Percentiles rank a stretch among this genome's conserved stretches.
These are phyloP conservation scores for Apostasia ramifera DNA, from an alignment of 106 monocot species.

Conservation along the genomic window DNA sequence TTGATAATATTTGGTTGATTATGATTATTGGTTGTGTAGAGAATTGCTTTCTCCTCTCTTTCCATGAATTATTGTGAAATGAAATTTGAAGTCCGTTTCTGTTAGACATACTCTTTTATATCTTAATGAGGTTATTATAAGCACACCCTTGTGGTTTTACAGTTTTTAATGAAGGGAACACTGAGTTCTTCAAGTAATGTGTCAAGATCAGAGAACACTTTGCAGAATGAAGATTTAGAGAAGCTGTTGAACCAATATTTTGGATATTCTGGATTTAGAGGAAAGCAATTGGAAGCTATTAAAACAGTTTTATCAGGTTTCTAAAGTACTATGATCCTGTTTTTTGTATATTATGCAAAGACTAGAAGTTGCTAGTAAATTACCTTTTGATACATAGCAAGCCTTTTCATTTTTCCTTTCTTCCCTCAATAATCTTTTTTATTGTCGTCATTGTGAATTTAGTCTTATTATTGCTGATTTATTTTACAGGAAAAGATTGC, in stretches of 20 bases:
- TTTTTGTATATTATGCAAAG: too few species aligned
- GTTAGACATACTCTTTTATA: too few species aligned
- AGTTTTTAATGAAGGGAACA: slow-evolving; percentile 1
- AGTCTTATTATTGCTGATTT: neutral
- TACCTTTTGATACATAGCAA: neutral
- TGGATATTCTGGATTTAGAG: slow-evolving; percentile 63
- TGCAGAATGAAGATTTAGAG: slow-evolving; percentile 34
- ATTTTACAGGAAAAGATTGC: slow-evolving; percentile 78
- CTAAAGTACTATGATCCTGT: neutral
- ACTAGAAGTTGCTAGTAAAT: too few species aligned
- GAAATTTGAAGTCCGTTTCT: too few species aligned
- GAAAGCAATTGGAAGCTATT: slow-evolving; percentile 88
- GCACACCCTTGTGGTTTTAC: neutral
- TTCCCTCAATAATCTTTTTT: neutral
- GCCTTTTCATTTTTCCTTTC: neutral
- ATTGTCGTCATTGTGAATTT: neutral
- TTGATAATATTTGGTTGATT: too few species aligned
- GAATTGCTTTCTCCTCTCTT: too few species aligned
- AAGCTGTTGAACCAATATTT: slow-evolving; percentile 57
- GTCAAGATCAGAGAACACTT: neutral
- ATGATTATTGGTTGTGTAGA: too few species aligned
- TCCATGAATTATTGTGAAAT: too few species aligned
- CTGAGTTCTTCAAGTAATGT: neutral
- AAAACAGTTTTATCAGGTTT: slow-evolving; percentile 70
- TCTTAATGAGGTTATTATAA: too few species aligned